Evolutionary conservation across 495 filamentous ascomycete species (phyloP).

Genomic region (Tuber calosporum): DNA sequence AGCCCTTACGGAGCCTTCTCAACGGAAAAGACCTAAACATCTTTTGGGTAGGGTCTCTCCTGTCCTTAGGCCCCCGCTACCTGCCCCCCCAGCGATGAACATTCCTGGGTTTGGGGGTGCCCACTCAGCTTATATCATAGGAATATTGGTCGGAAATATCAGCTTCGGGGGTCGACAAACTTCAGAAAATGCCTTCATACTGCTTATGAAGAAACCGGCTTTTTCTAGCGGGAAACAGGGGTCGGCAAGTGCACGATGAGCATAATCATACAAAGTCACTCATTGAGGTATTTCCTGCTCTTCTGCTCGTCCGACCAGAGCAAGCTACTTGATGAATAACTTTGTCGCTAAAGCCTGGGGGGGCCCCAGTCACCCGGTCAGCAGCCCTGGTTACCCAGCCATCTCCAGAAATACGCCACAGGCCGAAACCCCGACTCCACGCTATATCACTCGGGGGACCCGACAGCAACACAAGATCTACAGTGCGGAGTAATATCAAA

Average conservation of each 20-base stretch:
- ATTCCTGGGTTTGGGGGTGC: background rate
- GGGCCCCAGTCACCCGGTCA: background rate
- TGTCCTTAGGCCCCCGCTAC: background rate
- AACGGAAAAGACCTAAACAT: background rate
- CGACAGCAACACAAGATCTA: background rate
- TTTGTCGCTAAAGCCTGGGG: background rate
- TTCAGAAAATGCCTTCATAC: background rate
- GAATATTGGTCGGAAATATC: background rate
- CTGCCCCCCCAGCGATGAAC: background rate
- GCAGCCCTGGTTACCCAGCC: background rate
- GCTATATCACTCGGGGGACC: background rate
- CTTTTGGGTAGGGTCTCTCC: background rate
- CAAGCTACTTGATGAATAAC: background rate
- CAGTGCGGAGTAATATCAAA: background rate
- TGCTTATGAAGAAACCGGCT: background rate
- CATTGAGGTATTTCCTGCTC: background rate
- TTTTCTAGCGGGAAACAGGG: background rate
- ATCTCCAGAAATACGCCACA: background rate
- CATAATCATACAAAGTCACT: background rate
- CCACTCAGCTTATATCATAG: background rate
- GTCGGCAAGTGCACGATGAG: background rate
- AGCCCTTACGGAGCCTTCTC: background rate
- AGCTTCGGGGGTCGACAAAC: background rate
- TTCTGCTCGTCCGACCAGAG: background rate
- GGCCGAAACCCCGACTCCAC: background rate